Percentiles rank a stretch among this genome's conserved stretches.
Conservation (phyloP, 805 yeast genomes). For the Myxozyma sirexii region DNA sequence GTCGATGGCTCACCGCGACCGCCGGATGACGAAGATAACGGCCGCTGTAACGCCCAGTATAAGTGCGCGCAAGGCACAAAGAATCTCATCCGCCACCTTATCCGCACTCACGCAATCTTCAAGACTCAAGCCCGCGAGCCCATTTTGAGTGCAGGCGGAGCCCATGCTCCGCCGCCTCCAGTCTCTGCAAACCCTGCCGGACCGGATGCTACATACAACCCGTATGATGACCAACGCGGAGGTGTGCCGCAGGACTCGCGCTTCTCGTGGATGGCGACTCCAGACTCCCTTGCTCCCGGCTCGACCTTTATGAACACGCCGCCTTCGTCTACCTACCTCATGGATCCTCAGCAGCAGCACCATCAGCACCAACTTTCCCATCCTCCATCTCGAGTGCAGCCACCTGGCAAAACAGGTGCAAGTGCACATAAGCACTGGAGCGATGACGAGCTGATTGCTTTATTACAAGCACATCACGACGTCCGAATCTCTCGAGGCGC, state of each 20-base stretch:
- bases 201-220: slow-evolving; percentile 3
- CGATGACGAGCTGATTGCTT: slow-evolving; percentile 29
- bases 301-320: slow-evolving; percentile 19
- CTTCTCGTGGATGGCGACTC: slow-evolving; percentile 29
- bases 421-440: slow-evolving; percentile 24
- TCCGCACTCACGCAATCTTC: slow-evolving; percentile 28
- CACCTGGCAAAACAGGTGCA: slow-evolving; percentile 5
- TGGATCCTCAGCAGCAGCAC: slow-evolving; percentile 20
- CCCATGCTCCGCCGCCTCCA: too few species aligned
- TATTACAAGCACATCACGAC: slow-evolving; percentile 32
- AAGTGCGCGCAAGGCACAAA: slow-evolving; percentile 33
- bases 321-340: slow-evolving; percentile 15
- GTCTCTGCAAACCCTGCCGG: slow-evolving; percentile 2
- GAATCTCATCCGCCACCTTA: slow-evolving; percentile 33
- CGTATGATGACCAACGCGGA: slow-evolving; percentile 22
- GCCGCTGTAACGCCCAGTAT: slow-evolving; percentile 29
- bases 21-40: slow-evolving; percentile 1
- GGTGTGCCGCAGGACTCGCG: slow-evolving; percentile 15
- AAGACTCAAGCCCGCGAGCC: slow-evolving; percentile 29
- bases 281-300: slow-evolving; percentile 17
- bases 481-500: slow-evolving; percentile 26
- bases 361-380: slow-evolving; percentile 3
- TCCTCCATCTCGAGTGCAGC: too few species aligned
- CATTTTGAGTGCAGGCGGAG: too few species aligned
- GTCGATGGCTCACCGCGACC: neutral